A percentile compares a stretch with the other conserved stretches of the same genome.
phyloP scores from a whole-genome alignment of 2,329 filamentous ascomycete species.

The Aspergillaceae sp. region DNA sequence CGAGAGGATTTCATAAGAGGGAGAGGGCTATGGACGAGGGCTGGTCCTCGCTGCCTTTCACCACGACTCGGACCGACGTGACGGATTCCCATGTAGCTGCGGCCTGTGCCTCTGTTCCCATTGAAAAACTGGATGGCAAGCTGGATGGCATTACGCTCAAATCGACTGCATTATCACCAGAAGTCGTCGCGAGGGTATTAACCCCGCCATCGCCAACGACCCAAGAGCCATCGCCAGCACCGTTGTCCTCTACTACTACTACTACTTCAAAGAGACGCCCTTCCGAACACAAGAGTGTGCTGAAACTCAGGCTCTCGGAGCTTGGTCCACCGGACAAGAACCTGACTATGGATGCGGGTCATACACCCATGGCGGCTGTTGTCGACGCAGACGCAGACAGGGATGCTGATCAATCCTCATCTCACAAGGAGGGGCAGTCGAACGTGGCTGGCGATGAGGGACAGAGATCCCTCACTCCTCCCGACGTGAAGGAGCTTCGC shows the following conservation, averaged over 20 bases:
- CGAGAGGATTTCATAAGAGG: constrained; percentile 36
- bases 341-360: constrained; percentile 34
- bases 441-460: constrained; percentile 8
- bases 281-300: constrained; percentile 22
- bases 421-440: constrained; percentile 11
- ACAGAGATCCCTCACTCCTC: constrained; percentile 9
- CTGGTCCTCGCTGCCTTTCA: neutral
- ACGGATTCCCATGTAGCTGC: constrained; percentile 8
- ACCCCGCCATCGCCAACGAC: constrained; percentile 30
- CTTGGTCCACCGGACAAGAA: constrained; percentile 32
- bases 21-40: constrained; percentile 8
- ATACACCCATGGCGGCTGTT: constrained; percentile 38
- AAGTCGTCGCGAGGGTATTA: constrained; percentile 36
- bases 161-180: constrained; percentile 36
- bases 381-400: constrained; percentile 23
- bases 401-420: constrained; percentile 14
- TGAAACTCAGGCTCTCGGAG: constrained; percentile 29
- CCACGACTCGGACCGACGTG: constrained; percentile 4
- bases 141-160: constrained; percentile 42
- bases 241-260: neutral
- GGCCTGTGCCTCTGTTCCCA: constrained; percentile 36
- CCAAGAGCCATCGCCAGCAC: constrained; percentile 10
- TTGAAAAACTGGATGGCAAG: constrained; percentile 38
- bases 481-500: constrained; percentile 23
- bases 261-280: constrained; percentile 9